phyloP scores from a whole-genome alignment of 306 rosid genomes.

The Purshia tridentata region DNA sequence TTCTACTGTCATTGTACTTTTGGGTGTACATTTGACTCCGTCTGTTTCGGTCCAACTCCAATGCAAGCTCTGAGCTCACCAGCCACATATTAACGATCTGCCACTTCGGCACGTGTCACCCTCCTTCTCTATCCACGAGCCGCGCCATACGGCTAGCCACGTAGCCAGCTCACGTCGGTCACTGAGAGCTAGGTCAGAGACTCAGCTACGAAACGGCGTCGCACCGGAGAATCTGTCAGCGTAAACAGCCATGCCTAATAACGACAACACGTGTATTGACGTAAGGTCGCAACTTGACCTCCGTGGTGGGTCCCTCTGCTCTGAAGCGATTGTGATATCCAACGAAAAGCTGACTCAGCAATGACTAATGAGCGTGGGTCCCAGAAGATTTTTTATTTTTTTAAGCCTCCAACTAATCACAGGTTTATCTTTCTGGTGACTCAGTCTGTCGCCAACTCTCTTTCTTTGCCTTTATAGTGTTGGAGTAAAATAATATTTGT shows the following conservation, averaged over 20 bases:
- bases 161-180: too few species aligned
- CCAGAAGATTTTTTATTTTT: not conserved
- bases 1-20: too few species aligned
- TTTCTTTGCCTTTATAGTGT: constrained; percentile 5
- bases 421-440: too few species aligned
- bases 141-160: too few species aligned
- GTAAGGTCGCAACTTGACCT: constrained; percentile 34
- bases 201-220: too few species aligned
- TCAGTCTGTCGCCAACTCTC: too few species aligned
- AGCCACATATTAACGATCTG: not conserved
- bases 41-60: not conserved
- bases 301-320: not conserved
- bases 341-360: constrained; percentile 50
- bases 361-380: constrained; percentile 9
- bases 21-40: not conserved
- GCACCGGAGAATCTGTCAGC: too few species aligned
- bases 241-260: not conserved
- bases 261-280: constrained; percentile 12
- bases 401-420: too few species aligned
- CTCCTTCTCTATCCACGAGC: not conserved
- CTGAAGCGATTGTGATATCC: constrained; percentile 32
- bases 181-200: too few species aligned
- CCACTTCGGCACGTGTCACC: not conserved
- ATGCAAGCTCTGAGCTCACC: not conserved
- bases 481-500: constrained; percentile 21